Evolutionary conservation across 345 rosid species (phyloP), one percentile per base, ranked within the genome.

Genomic region (Corchorus capsularis): DNA sequence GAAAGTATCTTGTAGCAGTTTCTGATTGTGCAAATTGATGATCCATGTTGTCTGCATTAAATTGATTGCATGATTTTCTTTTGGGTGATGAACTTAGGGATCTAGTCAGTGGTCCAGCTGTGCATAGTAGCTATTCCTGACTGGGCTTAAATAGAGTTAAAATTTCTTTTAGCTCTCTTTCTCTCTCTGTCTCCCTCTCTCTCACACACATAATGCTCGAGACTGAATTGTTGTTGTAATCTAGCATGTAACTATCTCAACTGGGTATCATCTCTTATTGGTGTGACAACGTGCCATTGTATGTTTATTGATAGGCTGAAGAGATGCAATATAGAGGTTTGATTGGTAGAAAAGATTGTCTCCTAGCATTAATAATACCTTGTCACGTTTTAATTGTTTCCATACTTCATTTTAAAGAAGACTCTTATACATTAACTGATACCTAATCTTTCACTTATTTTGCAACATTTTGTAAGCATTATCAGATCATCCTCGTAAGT

Each of bases 111-210:
- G 22, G 45, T 19, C 60, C 45, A 50, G 34, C 50, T 20, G 6
- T 50, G 72, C 20, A 8, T 50, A 14, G 57, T 49, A 49, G 22
- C 59, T 66, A 50, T 49, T 32, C 22, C 12, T 32, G 27, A 69
- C 5, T 50, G 9, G 50, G 73, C 52, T 19, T 65, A 10, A 32
- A 50, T 50, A 49, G 72, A 49, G 43, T 50, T 69, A 32, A 49
- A 69, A 8, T 27, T 45, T 50, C 19, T 6, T 37, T 13, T 12
- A 67, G 54, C 4, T 0, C 22, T 75, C 17, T 78, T 55, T 71
- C 69, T 9, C 72, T 49, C 32, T 72, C 7, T 76, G 60, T 75
- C 62, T 54, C 54, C 47, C 17, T 15, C 39, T 13, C 13, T 67
- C 27, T 27, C 27, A 27, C 27, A 27, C 27, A 27, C 27, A 27